These are phyloP conservation scores for Aspergillus aculeatinus DNA, from an alignment of 2,329 filamentous ascomycete species.

Conservation along the genomic window DNA sequence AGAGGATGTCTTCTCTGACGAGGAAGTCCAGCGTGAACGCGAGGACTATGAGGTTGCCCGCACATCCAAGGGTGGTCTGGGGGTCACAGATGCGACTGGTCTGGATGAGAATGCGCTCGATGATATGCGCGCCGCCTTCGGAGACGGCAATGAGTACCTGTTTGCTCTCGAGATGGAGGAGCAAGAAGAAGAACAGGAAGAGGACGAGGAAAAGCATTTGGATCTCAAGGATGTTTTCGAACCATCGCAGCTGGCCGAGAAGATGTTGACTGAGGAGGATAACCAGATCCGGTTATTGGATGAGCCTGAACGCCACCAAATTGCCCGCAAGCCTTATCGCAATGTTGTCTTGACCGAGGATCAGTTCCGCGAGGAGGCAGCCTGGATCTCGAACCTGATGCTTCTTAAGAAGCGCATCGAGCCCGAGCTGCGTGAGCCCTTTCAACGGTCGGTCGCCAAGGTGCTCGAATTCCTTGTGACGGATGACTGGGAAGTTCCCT, in stretches of 20 bases:
- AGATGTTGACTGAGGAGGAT: constrained; percentile 92
- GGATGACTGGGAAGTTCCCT: constrained; percentile 92
- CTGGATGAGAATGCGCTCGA: constrained; percentile 90
- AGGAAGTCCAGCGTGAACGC: constrained; percentile 70
- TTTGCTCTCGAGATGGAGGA: constrained; percentile 91
- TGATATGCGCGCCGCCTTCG: constrained; percentile 95
- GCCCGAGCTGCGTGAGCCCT: constrained; percentile 72
- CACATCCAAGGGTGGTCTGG: constrained; percentile 66
- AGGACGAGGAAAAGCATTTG: constrained; percentile 76
- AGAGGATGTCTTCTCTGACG: constrained; percentile 87
- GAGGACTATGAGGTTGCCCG: constrained; percentile 89
- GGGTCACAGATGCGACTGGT: constrained; percentile 74
- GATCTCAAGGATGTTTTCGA: constrained; percentile 98
- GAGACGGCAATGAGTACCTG: constrained; percentile 91
- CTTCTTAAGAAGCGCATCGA: constrained; percentile 81
- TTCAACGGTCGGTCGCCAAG: constrained; percentile 83
- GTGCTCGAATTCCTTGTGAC: constrained; percentile 94
- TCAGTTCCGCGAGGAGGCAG: constrained; percentile 83
- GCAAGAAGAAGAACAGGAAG: constrained; percentile 73
- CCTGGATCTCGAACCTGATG: constrained; percentile 88
- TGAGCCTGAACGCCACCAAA: constrained; percentile 89
- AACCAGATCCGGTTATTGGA: constrained; percentile 85
- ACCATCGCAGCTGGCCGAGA: constrained; percentile 89
- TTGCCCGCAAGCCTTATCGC: constrained; percentile 86
- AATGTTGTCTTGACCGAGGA: constrained; percentile 77